Percentiles rank a stretch among this genome's conserved stretches.
These are phyloP conservation scores for Ceratocystis lukuohia DNA, from an alignment of 2,329 filamentous ascomycete genomes.

Conservation along the genomic window DNA sequence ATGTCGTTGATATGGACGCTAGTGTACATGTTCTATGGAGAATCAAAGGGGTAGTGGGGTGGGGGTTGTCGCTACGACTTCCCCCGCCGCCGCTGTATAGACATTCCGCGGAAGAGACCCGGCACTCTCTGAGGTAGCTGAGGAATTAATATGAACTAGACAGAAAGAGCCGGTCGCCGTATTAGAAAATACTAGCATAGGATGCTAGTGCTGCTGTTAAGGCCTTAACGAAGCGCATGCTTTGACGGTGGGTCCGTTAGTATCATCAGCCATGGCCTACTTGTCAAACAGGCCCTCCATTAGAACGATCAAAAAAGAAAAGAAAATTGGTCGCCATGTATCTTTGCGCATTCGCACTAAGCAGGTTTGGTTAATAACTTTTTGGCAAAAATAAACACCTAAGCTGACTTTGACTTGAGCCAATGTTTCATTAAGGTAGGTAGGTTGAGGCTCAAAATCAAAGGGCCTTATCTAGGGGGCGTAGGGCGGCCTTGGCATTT, in stretches of 20 bases:
- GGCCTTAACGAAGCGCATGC: not conserved
- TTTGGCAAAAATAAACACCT: not conserved
- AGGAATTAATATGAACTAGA: not conserved
- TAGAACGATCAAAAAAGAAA: not conserved
- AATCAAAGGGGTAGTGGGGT: slow-evolving; percentile 10
- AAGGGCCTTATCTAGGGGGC: slow-evolving; percentile 8
- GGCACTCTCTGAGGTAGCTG: not conserved
- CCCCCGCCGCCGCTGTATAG: not conserved
- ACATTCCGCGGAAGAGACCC: not conserved
- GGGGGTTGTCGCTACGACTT: not conserved
- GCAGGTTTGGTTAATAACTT: not conserved
- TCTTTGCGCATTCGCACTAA: not conserved
- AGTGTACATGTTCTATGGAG: not conserved
- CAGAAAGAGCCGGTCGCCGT: not conserved
- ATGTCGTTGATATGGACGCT: not conserved
- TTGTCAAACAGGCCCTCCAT: not conserved
- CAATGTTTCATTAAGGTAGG: slow-evolving; percentile 12
- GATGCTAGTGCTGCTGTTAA: slow-evolving; percentile 2
- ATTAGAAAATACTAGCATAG: not conserved
- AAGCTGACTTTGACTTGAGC: not conserved
- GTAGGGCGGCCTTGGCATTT: slow-evolving; percentile 10
- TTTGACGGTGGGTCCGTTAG: slow-evolving; percentile 8
- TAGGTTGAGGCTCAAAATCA: slow-evolving; percentile 11
- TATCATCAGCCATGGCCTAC: not conserved
- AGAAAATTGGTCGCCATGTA: not conserved